Evolutionary conservation across 192 early-diverging fungal genomes (phyloP), one percentile per base, ranked within the genome.

Genomic region (Entophlyctis helioformis): DNA sequence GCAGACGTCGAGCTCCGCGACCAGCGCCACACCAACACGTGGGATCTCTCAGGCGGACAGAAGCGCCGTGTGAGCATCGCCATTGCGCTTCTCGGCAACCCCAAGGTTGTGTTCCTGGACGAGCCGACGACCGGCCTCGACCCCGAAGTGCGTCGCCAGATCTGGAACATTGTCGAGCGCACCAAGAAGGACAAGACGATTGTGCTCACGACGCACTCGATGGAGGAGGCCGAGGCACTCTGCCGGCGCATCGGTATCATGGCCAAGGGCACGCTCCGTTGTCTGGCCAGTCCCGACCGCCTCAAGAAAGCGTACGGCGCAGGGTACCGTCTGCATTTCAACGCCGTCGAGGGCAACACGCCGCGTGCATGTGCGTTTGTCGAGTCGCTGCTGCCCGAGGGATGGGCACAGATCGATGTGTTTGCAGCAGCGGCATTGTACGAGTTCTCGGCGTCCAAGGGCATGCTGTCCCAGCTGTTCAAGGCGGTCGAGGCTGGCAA

Each of bases 41-140:
- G n/a, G n/a, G n/a, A n/a, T n/a, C n/a, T n/a, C n/a, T n/a, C n/a
- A 50, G 85, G 85, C 28, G 85, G 83, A 37, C 81, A 85, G 61
- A 86, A 84, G 57, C 64, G 85, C 24, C 56, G 50, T 53, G 62
- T 43, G 57, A 73, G 53, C 44, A 66, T 71, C 27, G 69, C 69
- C 3, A 63, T 71, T 42, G 69, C 69, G 10, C 53, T 71, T n/a
- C 48, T 71, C 28, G 69, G 69, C 6, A 36, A 48, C 54, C n/a
- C n/a, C n/a, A n/a, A n/a, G n/a, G n/a, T n/a, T n/a, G n/a, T n/a
- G n/a, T n/a, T n/a, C n/a, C n/a, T n/a, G n/a, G n/a, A n/a, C n/a
- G n/a, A n/a, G n/a, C n/a, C n/a, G n/a, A n/a, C n/a, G n/a, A n/a
- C n/a, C n/a, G n/a, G n/a, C n/a, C n/a, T n/a, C n/a, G n/a, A n/a